A percentile compares a stretch with the other conserved stretches of the same genome.
Evolutionary conservation across 306 rosid genomes (phyloP).

Genomic region (Cicer cuneatum): DNA sequence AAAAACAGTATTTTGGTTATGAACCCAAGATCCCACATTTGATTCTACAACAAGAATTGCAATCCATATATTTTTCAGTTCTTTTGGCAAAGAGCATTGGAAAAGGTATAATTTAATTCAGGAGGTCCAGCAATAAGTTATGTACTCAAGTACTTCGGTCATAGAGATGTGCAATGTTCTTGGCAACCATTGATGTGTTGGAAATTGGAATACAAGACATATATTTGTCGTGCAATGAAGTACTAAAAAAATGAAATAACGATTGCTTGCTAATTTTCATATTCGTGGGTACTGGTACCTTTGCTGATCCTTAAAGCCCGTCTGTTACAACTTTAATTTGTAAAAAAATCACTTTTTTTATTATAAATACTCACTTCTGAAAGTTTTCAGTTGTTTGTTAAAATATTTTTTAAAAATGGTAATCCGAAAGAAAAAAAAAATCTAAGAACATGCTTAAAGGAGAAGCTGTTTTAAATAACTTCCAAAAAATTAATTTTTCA

Average conservation of each 20-base stretch:
- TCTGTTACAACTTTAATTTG: no score
- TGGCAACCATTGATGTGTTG: constrained; percentile 7
- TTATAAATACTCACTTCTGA: no score
- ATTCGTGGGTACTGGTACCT: background rate
- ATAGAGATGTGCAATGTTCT: background rate
- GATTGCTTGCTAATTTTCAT: background rate
- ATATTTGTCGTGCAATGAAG: background rate
- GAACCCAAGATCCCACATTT: constrained; percentile 17
- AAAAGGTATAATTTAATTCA: constrained; percentile 24
- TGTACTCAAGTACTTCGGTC: background rate
- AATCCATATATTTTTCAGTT: background rate
- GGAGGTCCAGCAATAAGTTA: background rate
- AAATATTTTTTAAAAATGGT: no score
- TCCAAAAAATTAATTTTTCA: no score
- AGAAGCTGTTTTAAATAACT: no score
- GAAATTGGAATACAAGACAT: constrained; percentile 5
- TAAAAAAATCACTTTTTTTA: no score
- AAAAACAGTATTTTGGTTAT: background rate
- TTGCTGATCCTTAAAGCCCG: background rate
- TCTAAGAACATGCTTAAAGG: no score
- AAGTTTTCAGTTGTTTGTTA: no score
- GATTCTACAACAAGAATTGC: constrained; percentile 5
- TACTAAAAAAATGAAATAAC: background rate
- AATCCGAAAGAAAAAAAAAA: no score
- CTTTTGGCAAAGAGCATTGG: background rate